Evolutionary conservation across 441 rosid species (phyloP).

Genomic region (Gossypium davidsonii): DNA sequence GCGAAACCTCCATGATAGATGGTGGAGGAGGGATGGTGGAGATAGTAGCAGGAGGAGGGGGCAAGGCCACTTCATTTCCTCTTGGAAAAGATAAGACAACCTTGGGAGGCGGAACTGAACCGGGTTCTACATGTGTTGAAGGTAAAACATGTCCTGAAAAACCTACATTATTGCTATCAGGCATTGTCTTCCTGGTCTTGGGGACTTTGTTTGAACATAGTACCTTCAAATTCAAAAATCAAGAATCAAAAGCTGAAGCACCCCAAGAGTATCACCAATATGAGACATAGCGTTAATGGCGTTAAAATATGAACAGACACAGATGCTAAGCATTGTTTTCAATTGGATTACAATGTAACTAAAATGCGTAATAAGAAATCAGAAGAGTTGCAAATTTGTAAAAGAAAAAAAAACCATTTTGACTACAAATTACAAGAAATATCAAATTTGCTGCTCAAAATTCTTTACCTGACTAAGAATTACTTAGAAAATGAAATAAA

Average conservation of each 20-base stretch:
- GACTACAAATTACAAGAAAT: too few species aligned
- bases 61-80: slow-evolving; percentile 21
- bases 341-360: too few species aligned
- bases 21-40: neutral
- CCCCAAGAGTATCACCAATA: neutral
- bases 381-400: too few species aligned
- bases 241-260: neutral
- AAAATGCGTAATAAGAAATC: too few species aligned
- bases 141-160: slow-evolving; percentile 23
- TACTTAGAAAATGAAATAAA: too few species aligned
- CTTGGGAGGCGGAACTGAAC: slow-evolving; percentile 25
- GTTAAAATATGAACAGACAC: too few species aligned
- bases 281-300: too few species aligned
- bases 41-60: slow-evolving; percentile 4
- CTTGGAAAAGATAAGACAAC: slow-evolving; percentile 27
- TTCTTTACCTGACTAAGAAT: too few species aligned
- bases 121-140: slow-evolving; percentile 25
- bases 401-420: too few species aligned
- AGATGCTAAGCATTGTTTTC: too few species aligned
- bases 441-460: too few species aligned
- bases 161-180: slow-evolving; percentile 18
- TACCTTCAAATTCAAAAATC: slow-evolving; percentile 32
- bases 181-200: slow-evolving; percentile 39
- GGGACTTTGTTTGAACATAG: slow-evolving; percentile 48
- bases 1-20: slow-evolving; percentile 42